phyloP scores from a whole-genome alignment of 768 basidiomycete genomes.

The Termitomyces sp. region DNA sequence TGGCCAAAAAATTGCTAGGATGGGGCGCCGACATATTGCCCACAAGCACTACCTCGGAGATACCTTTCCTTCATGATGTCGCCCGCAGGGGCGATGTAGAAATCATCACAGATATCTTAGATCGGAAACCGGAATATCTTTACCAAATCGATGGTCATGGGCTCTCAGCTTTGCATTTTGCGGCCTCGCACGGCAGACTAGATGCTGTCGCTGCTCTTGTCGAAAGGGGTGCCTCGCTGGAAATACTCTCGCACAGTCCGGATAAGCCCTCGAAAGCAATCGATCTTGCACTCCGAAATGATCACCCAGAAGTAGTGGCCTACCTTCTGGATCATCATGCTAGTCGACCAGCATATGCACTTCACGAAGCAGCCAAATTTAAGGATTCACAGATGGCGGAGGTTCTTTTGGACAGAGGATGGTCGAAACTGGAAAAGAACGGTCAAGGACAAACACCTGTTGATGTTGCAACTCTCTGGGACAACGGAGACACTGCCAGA shows the following conservation, averaged over 20 bases:
- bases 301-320: not conserved
- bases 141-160: not conserved
- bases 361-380: not conserved
- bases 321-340: not conserved
- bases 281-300: not conserved
- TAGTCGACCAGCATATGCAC: not conserved
- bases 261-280: not conserved
- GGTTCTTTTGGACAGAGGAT: not conserved
- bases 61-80: not conserved
- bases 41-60: not conserved
- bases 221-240: not conserved
- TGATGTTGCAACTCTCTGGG: not conserved
- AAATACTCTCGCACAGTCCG: not conserved
- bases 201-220: not conserved
- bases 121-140: not conserved
- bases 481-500: not conserved
- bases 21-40: not conserved
- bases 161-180: not conserved
- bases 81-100: not conserved
- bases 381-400: not conserved
- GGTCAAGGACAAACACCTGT: not conserved
- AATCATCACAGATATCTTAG: not conserved
- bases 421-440: not conserved
- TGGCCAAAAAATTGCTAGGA: not conserved
- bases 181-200: not conserved